Evolutionary conservation across 305 asterid species (phyloP).

Genomic region (Ilex paraguariensis): DNA sequence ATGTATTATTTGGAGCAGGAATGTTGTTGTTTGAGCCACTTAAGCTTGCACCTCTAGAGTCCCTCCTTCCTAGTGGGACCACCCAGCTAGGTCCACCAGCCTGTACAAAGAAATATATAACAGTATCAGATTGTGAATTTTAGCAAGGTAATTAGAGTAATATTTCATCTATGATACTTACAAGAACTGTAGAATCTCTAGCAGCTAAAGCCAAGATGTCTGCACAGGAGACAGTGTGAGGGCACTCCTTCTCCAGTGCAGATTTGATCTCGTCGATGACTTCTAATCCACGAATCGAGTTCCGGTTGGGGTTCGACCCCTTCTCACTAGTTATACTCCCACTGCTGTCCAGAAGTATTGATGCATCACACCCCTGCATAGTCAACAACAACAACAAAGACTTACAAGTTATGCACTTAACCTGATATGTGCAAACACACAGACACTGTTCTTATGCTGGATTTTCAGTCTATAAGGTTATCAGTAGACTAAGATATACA

Average conservation of each 20-base stretch:
- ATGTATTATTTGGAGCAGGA: constrained; percentile 93
- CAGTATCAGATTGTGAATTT: neutral
- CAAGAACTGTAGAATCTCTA: constrained; percentile 74
- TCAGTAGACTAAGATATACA: too few species aligned
- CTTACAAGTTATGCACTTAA: neutral
- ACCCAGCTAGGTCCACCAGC: constrained; percentile 90
- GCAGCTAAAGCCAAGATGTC: constrained; percentile 81
- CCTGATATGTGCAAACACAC: too few species aligned
- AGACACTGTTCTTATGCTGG: too few species aligned
- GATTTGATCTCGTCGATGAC: constrained; percentile 58
- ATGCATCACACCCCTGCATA: constrained; percentile 46
- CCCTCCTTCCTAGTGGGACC: constrained; percentile 85
- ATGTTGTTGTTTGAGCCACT: constrained; percentile 87
- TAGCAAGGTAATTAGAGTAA: neutral
- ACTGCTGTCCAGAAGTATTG: constrained; percentile 34
- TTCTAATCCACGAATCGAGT: constrained; percentile 56
- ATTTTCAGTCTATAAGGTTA: too few species aligned
- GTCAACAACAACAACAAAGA: neutral
- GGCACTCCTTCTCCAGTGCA: constrained; percentile 49
- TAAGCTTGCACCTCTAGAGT: constrained; percentile 73
- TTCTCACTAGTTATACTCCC: constrained; percentile 29
- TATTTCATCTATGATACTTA: constrained; percentile 16
- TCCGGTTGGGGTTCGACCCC: constrained; percentile 40
- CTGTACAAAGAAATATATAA: constrained; percentile 27
- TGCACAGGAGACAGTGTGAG: constrained; percentile 68